These are phyloP conservation scores for Vitis cinerea DNA, from an alignment of 164 flowering plant species.

Conservation along the genomic window DNA sequence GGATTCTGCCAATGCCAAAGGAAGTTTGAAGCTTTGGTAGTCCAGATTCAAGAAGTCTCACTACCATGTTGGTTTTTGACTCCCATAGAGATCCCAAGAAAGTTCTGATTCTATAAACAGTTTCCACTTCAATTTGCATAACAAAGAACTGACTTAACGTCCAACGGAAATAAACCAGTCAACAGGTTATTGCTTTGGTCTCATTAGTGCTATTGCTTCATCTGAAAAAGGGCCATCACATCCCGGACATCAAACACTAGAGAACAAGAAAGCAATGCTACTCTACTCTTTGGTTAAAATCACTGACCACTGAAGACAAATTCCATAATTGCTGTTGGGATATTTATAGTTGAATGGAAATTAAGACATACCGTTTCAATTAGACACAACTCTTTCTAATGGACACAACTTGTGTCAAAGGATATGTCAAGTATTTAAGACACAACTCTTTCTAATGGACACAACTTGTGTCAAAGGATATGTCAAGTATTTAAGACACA, in stretches of 20 bases:
- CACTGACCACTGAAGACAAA: constrained; percentile 98
- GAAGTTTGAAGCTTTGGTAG: constrained; percentile 78
- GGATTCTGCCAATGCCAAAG: constrained; percentile 75
- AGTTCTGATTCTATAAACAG: constrained; percentile 91
- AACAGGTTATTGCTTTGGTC: constrained; percentile 45
- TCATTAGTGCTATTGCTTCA: constrained; percentile 95
- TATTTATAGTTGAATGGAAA: no score
- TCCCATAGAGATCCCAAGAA: constrained; percentile 98
- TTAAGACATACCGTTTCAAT: no score
- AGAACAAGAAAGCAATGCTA: constrained; percentile 88
- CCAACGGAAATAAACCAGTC: background rate
- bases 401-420: no score
- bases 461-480: no score
- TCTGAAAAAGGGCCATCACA: constrained; percentile 87
- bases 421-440: no score
- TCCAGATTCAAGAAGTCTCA: constrained; percentile 83
- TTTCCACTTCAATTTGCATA: constrained; percentile 88
- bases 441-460: no score
- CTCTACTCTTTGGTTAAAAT: constrained; percentile 82
- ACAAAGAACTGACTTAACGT: background rate
- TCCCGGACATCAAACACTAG: constrained; percentile 97
- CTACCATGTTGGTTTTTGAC: constrained; percentile 65
- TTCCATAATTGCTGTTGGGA: no score
- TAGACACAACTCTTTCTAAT: no score
- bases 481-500: no score